Evolutionary conservation across 2,329 filamentous ascomycete species (phyloP).

Genomic region (Alternaria ventricosa): DNA sequence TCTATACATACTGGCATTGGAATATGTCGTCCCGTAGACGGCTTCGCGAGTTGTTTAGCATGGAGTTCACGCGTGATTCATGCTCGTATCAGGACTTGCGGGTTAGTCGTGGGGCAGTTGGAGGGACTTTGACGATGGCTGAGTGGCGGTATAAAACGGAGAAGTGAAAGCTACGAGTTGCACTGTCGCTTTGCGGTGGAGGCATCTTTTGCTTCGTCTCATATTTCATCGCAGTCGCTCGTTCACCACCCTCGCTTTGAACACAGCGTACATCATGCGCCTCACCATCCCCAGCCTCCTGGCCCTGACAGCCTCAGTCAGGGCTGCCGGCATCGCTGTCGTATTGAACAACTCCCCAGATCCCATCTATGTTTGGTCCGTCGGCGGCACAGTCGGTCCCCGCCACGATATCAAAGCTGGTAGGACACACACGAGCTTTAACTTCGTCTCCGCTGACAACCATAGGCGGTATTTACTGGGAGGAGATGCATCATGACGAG

Average conservation of each 20-base stretch:
- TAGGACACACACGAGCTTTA: neutral
- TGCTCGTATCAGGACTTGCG: neutral
- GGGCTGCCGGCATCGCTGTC: constrained; percentile 33
- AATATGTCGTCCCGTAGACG: neutral
- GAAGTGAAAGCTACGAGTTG: neutral
- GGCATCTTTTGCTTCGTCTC: neutral
- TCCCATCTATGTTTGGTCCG: constrained; percentile 34
- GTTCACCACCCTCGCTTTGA: neutral
- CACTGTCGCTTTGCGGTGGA: neutral
- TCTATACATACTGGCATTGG: neutral
- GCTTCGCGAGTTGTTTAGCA: neutral
- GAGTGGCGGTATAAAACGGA: neutral
- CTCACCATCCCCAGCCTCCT: constrained; percentile 15
- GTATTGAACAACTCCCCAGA: constrained; percentile 30
- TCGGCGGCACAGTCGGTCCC: constrained; percentile 24
- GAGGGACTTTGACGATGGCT: neutral
- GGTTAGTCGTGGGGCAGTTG: neutral
- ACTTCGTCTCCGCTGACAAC: neutral
- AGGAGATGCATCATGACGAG: constrained; percentile 25
- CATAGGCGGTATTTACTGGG: constrained; percentile 24
- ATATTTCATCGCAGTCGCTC: neutral
- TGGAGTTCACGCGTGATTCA: neutral
- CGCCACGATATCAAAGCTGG: constrained; percentile 22
- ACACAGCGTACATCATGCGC: constrained; percentile 18
- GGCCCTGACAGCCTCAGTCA: constrained; percentile 22